These are phyloP conservation scores for Fusarium devonianum DNA, from an alignment of 2,329 filamentous ascomycete species.

Conservation along the genomic window DNA sequence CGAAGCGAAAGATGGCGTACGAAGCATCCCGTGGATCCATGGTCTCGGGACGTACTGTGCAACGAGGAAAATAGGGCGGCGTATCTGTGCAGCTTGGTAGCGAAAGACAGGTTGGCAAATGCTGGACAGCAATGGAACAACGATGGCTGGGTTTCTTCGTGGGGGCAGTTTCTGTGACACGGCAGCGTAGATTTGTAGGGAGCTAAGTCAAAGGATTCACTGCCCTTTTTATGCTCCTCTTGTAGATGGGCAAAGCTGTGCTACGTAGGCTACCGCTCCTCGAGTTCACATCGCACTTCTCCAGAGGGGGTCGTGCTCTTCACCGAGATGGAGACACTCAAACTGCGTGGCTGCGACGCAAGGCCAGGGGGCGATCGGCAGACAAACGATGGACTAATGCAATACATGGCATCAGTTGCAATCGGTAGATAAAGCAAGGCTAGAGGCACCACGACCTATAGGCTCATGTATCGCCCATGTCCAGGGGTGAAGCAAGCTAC, in stretches of 20 bases:
- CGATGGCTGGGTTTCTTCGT: background rate
- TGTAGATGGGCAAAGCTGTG: background rate
- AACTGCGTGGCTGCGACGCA: too few species aligned
- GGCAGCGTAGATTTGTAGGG: background rate
- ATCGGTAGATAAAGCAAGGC: too few species aligned
- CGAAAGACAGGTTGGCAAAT: background rate
- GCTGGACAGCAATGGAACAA: background rate
- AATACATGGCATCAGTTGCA: conserved; percentile 27
- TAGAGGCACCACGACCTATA: conserved; percentile 5
- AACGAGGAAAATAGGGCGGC: background rate
- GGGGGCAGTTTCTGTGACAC: background rate
- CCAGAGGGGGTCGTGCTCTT: too few species aligned
- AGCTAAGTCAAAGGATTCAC: background rate
- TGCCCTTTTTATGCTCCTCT: conserved; percentile 18
- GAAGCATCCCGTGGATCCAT: conserved; percentile 19
- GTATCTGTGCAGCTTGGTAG: too few species aligned
- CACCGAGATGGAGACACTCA: too few species aligned
- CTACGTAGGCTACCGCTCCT: conserved; percentile 5
- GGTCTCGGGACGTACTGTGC: background rate
- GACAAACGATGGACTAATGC: background rate
- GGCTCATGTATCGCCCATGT: background rate
- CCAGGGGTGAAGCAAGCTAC: too few species aligned
- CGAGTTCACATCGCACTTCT: too few species aligned
- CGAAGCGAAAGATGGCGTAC: conserved; percentile 16
- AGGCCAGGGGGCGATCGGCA: too few species aligned